phyloP scores from a whole-genome alignment of 306 rosid species.

The Prunus padus region DNA sequence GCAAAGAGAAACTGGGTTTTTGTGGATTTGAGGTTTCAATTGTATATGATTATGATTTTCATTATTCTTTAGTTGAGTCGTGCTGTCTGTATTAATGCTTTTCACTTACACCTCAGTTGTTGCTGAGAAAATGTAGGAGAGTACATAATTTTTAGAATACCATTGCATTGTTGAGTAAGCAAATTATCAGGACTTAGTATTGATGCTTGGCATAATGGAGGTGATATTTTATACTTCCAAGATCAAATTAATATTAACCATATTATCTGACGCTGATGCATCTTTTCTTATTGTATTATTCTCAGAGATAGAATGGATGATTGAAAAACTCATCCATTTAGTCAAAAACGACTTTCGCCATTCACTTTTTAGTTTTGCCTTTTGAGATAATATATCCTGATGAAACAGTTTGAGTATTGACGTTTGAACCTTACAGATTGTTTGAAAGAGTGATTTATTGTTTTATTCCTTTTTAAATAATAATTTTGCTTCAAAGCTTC shows the following conservation, averaged over 20 bases:
- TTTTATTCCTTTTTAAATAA: neutral
- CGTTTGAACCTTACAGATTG: neutral
- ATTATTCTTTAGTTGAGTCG: neutral
- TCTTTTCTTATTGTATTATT: neutral
- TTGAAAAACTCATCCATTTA: neutral
- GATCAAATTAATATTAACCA: neutral
- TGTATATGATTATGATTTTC: neutral
- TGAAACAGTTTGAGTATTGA: neutral
- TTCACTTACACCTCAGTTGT: neutral
- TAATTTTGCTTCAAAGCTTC: neutral
- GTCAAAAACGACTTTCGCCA: neutral
- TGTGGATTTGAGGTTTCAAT: conserved; percentile 11
- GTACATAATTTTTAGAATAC: neutral
- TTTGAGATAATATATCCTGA: neutral
- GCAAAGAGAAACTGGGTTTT: neutral
- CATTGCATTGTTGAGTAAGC: conserved; percentile 8
- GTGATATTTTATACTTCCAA: neutral
- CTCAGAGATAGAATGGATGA: neutral
- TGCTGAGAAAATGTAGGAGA: neutral
- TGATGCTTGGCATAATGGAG: conserved; percentile 12
- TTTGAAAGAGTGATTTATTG: neutral
- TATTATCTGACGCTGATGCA: neutral
- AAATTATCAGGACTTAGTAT: conserved; percentile 2
- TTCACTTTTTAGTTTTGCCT: neutral
- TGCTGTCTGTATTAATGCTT: neutral